Conservation (phyloP, 345 rosid species). For the Bruguiera sexangula region DNA sequence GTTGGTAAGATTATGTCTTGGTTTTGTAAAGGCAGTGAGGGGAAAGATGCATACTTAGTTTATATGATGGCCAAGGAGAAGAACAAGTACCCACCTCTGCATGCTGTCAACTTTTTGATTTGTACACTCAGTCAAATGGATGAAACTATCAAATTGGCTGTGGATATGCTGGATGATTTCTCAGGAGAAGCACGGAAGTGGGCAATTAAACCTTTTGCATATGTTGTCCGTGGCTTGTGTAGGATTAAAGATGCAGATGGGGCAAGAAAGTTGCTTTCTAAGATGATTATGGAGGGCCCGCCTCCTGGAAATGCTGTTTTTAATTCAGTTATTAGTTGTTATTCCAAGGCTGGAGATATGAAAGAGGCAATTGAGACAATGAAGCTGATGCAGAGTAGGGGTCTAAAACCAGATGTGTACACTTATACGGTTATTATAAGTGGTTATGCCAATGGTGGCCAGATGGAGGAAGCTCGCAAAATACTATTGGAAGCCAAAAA, state of each 20-base stretch:
- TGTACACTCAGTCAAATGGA: conserved; percentile 50
- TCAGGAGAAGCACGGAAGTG: conserved; percentile 43
- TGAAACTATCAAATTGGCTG: conserved; percentile 57
- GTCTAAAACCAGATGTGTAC: conserved; percentile 75
- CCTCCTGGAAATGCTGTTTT: conserved; percentile 80
- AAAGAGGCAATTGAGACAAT: conserved; percentile 51
- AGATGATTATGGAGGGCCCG: conserved; percentile 74
- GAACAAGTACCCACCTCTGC: conserved; percentile 39
- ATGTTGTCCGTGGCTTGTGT: conserved; percentile 65
- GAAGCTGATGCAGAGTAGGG: conserved; percentile 68
- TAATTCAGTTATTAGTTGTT: conserved; percentile 53
- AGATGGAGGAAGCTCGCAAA: conserved; percentile 62
- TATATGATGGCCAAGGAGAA: conserved; percentile 49
- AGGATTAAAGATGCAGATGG: conserved; percentile 54
- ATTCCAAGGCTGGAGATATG: conserved; percentile 57
- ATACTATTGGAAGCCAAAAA: conserved; percentile 62
- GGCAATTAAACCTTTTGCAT: conserved; percentile 67
- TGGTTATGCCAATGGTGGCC: conserved; percentile 67
- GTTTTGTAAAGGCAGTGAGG: conserved; percentile 62
- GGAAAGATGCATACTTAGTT: conserved; percentile 50
- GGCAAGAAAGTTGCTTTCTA: conserved; percentile 51
- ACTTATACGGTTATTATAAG: conserved; percentile 75
- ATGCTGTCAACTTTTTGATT: conserved; percentile 47
- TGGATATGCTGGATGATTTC: conserved; percentile 49
- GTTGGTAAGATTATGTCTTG: conserved; percentile 65